These are phyloP conservation scores for Backusella sp. DNA, from an alignment of 192 early-diverging fungal genomes.

Conservation along the genomic window DNA sequence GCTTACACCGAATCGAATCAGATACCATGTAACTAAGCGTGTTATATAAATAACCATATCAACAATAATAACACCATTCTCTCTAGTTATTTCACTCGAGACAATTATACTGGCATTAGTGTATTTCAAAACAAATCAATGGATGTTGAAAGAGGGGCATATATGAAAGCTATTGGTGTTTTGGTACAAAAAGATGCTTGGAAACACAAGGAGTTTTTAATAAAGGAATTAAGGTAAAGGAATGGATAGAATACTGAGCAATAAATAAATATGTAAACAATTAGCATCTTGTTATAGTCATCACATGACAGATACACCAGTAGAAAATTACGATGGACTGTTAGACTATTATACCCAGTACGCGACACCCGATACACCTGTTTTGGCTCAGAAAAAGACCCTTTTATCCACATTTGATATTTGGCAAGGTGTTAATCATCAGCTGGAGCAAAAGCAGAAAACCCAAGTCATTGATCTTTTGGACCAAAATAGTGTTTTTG, in stretches of 20 bases:
- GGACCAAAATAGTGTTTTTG: not conserved
- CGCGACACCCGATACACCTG: not conserved
- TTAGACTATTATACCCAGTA: conserved; percentile 4
- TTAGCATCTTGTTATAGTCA: not conserved
- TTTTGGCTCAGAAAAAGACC: not conserved
- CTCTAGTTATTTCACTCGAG: conserved; percentile 48
- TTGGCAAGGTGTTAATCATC: not conserved
- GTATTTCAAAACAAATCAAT: conserved; percentile 44
- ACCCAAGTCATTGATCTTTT: not conserved
- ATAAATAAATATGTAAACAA: not conserved
- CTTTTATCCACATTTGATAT: conserved; percentile 1
- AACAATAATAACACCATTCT: not conserved
- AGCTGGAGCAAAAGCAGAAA: not conserved
- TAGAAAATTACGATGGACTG: not conserved
- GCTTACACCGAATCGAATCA: conserved; percentile 45
- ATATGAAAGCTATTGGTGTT: conserved; percentile 50
- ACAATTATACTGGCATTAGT: conserved; percentile 41
- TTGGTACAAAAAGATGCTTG: conserved; percentile 49
- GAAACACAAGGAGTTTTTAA: conserved; percentile 45
- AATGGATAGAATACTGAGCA: not conserved
- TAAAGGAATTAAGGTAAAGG: conserved; percentile 37
- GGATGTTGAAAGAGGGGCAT: conserved; percentile 46
- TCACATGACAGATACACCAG: conserved; percentile 2
- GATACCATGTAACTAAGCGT: conserved; percentile 51
- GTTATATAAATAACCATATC: not conserved